Percentiles rank a stretch among this genome's conserved stretches.
Conservation (phyloP, 2,329 filamentous ascomycete species). For the Pestalotiopsis sp. region DNA sequence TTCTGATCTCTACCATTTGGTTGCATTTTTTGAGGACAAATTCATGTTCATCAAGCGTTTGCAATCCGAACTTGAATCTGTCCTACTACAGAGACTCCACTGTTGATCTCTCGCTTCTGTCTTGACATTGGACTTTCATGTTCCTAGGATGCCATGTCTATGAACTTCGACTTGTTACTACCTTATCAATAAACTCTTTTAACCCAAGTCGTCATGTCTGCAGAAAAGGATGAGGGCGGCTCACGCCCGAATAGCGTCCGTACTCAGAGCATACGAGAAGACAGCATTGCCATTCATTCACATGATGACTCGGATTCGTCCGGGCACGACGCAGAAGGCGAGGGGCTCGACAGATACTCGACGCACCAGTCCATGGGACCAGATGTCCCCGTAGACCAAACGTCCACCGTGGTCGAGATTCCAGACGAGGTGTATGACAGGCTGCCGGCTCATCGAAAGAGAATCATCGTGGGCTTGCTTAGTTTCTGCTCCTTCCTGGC, state of each 20-base stretch:
- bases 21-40: background rate
- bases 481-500: conserved; percentile 78
- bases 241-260: conserved; percentile 6
- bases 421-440: conserved; percentile 66
- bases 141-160: background rate
- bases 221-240: conserved; percentile 1
- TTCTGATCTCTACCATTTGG: background rate
- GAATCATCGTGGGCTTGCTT: conserved; percentile 68
- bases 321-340: conserved; percentile 14
- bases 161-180: conserved; percentile 1
- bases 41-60: background rate
- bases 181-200: background rate
- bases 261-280: conserved; percentile 2
- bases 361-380: conserved; percentile 33
- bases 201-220: conserved; percentile 11
- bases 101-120: background rate
- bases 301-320: conserved; percentile 20
- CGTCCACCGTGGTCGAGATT: conserved; percentile 37
- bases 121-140: background rate
- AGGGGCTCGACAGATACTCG: conserved; percentile 28
- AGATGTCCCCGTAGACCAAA: conserved; percentile 32
- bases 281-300: conserved; percentile 2
- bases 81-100: background rate
- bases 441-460: conserved; percentile 64
- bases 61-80: background rate